These are phyloP conservation scores for Kodamaea hsintzibuensis DNA, from an alignment of 805 yeast species.

Conservation along the genomic window DNA sequence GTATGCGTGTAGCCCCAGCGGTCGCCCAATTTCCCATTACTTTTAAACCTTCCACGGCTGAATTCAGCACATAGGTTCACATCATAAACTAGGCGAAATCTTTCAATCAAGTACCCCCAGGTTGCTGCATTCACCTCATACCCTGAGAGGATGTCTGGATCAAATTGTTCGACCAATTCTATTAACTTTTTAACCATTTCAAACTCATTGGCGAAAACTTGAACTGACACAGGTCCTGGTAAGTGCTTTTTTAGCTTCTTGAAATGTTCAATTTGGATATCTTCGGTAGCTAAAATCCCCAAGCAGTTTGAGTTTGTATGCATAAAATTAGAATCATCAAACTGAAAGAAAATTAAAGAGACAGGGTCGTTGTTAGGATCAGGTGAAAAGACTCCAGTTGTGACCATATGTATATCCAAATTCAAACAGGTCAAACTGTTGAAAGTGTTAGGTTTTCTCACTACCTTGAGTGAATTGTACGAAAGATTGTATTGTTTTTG, in stretches of 20 bases:
- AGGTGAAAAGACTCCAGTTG: constrained; percentile 51
- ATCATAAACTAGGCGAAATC: constrained; percentile 49
- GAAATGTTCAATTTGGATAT: background rate
- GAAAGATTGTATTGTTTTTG: constrained; percentile 42
- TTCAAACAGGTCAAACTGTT: constrained; percentile 56
- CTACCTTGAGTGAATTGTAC: constrained; percentile 31
- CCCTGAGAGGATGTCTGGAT: constrained; percentile 88
- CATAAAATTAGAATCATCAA: constrained; percentile 41
- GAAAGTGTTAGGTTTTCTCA: constrained; percentile 40
- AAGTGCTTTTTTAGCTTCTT: background rate
- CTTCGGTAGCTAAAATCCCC: constrained; percentile 1
- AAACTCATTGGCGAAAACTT: constrained; percentile 50
- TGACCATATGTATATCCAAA: constrained; percentile 67
- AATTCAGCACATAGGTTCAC: constrained; percentile 58
- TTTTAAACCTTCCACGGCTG: constrained; percentile 55
- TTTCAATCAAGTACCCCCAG: constrained; percentile 86
- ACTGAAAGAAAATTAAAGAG: constrained; percentile 61
- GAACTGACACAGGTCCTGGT: constrained; percentile 11
- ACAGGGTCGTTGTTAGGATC: constrained; percentile 67
- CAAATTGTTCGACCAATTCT: constrained; percentile 57
- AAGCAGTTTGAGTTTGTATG: background rate
- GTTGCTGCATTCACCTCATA: constrained; percentile 78
- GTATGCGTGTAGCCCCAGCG: constrained; percentile 84
- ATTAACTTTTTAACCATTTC: constrained; percentile 59
- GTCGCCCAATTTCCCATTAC: constrained; percentile 58